Evolutionary conservation across 2,329 filamentous ascomycete genomes (phyloP).

Genomic region (Aspergillus amoenus): DNA sequence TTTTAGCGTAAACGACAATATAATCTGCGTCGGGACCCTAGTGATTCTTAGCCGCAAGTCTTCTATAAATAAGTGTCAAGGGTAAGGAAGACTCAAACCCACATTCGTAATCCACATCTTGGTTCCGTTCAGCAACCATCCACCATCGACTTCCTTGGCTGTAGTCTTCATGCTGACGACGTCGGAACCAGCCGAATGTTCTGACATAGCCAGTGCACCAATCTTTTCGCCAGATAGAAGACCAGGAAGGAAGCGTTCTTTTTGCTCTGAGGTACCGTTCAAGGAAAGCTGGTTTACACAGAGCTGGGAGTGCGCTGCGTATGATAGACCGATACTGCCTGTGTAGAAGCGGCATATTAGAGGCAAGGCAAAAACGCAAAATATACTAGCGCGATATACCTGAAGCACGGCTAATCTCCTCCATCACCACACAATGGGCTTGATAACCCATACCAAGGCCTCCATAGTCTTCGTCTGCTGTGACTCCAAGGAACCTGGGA

Average conservation of each 20-base stretch:
- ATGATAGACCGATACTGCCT: constrained; percentile 69
- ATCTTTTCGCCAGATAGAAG: constrained; percentile 78
- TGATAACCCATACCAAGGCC: constrained; percentile 93
- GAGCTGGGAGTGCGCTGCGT: constrained; percentile 92
- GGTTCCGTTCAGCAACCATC: constrained; percentile 80
- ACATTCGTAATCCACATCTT: constrained; percentile 99
- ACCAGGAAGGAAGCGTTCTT: constrained; percentile 74
- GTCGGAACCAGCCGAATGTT: constrained; percentile 86
- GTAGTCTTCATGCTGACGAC: constrained; percentile 94
- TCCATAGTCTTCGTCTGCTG: constrained; percentile 87
- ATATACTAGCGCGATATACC: constrained; percentile 43
- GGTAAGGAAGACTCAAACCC: constrained; percentile 15
- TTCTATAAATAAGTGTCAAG: not conserved
- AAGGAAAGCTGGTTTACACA: constrained; percentile 96
- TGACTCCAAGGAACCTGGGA: constrained; percentile 77
- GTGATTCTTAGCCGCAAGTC: not conserved
- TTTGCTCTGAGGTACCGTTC: constrained; percentile 79
- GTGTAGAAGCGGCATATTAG: not conserved
- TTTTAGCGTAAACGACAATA: constrained; percentile 97
- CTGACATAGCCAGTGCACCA: constrained; percentile 91
- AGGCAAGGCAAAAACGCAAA: too few relatives aligned
- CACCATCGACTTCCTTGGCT: constrained; percentile 77
- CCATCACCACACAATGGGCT: constrained; percentile 92
- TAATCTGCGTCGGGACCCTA: constrained; percentile 82
- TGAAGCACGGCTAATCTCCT: constrained; percentile 86